A percentile compares a stretch with the other conserved stretches of the same genome.
Conservation (phyloP, 2,329 filamentous ascomycete species). For the Xylaria sp. region DNA sequence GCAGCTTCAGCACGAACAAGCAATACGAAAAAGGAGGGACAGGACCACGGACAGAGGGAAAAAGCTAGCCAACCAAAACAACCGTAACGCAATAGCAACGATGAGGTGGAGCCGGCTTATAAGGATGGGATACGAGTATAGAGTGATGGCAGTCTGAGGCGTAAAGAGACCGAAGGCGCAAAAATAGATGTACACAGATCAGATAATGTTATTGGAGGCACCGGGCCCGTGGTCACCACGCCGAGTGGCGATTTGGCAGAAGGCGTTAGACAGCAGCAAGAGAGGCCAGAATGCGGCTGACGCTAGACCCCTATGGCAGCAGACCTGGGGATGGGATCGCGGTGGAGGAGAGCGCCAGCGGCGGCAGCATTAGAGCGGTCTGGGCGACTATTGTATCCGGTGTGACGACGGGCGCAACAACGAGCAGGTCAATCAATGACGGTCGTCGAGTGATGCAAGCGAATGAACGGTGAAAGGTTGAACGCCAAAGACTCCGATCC, state of each 20-base stretch:
- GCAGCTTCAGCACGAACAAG: slow-evolving; percentile 41
- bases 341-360: slow-evolving; percentile 29
- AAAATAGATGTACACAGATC: slow-evolving; percentile 29
- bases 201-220: slow-evolving; percentile 40
- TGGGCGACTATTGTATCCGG: slow-evolving; percentile 24
- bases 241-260: slow-evolving; percentile 30
- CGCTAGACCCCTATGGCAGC: slow-evolving; percentile 36
- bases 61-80: slow-evolving; percentile 22
- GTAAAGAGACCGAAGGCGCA: slow-evolving; percentile 17
- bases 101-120: slow-evolving; percentile 16
- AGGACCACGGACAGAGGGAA: slow-evolving; percentile 15
- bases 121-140: slow-evolving; percentile 33
- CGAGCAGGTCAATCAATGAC: slow-evolving; percentile 21
- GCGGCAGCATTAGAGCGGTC: slow-evolving; percentile 10
- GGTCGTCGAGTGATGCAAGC: slow-evolving; percentile 26
- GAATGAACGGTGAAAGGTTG: slow-evolving; percentile 29
- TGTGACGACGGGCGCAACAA: slow-evolving; percentile 29
- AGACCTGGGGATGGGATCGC: slow-evolving; percentile 20
- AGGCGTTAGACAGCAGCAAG: slow-evolving; percentile 23
- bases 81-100: slow-evolving; percentile 1
- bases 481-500: slow-evolving; percentile 34
- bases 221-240: slow-evolving; percentile 38
- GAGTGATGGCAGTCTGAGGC: slow-evolving; percentile 30
- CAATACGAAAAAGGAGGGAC: slow-evolving; percentile 39
- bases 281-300: slow-evolving; percentile 40